These are phyloP conservation scores for Thielaviopsis musarum DNA, from an alignment of 2,329 filamentous ascomycete genomes.

Conservation along the genomic window DNA sequence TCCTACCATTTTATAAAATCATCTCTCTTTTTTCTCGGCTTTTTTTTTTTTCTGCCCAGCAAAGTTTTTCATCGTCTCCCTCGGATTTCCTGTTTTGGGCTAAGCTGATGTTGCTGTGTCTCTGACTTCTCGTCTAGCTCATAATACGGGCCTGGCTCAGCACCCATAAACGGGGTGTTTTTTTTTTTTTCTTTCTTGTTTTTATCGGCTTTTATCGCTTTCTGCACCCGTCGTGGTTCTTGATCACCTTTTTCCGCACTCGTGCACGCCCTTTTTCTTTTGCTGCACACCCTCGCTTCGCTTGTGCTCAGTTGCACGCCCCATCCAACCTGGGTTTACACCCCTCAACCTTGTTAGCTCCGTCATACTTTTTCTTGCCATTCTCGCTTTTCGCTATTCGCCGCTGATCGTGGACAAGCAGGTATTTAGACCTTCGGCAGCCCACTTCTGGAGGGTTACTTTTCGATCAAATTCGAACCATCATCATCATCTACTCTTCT, in stretches of 20 bases:
- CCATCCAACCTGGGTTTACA: background rate
- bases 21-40: too few relatives aligned
- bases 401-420: background rate
- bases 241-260: background rate
- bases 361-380: background rate
- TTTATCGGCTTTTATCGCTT: background rate
- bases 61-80: background rate
- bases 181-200: background rate
- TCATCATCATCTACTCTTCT: background rate
- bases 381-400: background rate
- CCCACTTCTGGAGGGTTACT: background rate
- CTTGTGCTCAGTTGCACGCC: background rate
- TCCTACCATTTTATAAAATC: background rate
- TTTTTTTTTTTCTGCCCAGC: background rate
- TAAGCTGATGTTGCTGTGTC: slow-evolving; percentile 3
- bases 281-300: background rate
- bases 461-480: background rate
- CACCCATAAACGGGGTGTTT: background rate
- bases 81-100: background rate
- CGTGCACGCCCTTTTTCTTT: background rate
- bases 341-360: background rate
- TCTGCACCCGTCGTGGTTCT: background rate
- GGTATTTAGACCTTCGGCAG: background rate
- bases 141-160: background rate
- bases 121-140: slow-evolving; percentile 5